These are phyloP conservation scores for Ceratobasidium sp. DNA, from an alignment of 1,284 basidiomycete species.

Conservation along the genomic window DNA sequence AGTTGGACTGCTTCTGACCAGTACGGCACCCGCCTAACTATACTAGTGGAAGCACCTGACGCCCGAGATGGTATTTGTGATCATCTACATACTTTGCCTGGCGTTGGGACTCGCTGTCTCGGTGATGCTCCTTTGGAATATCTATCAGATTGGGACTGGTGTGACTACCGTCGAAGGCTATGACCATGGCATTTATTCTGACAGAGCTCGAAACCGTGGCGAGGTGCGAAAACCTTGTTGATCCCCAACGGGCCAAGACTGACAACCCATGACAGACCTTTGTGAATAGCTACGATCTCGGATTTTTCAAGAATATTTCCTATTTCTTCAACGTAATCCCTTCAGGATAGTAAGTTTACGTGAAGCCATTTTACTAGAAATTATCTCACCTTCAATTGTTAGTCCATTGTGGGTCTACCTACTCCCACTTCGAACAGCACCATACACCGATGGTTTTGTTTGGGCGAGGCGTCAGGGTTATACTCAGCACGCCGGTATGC, in stretches of 20 bases:
- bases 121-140: conserved; percentile 81
- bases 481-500: conserved; percentile 52
- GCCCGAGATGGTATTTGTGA: conserved; percentile 73
- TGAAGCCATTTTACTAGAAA: conserved; percentile 21
- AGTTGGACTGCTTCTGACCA: conserved; percentile 29
- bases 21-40: conserved; percentile 39
- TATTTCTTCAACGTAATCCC: conserved; percentile 89
- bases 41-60: conserved; percentile 67
- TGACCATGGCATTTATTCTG: conserved; percentile 82
- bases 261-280: conserved; percentile 60
- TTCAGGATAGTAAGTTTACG: conserved; percentile 71
- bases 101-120: conserved; percentile 81
- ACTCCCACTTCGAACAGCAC: conserved; percentile 79
- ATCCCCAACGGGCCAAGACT: not conserved
- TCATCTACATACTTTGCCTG: conserved; percentile 76
- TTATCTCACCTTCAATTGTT: conserved; percentile 1
- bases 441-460: conserved; percentile 84
- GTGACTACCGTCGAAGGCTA: conserved; percentile 93
- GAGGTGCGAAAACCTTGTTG: conserved; percentile 57
- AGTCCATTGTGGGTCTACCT: conserved; percentile 80
- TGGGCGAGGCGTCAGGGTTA: conserved; percentile 76
- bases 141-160: conserved; percentile 75
- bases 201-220: conserved; percentile 70
- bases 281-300: conserved; percentile 91
- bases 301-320: conserved; percentile 74